Conservation (phyloP, 805 yeast species). For the Groenewaldozyma salmanticensis region DNA sequence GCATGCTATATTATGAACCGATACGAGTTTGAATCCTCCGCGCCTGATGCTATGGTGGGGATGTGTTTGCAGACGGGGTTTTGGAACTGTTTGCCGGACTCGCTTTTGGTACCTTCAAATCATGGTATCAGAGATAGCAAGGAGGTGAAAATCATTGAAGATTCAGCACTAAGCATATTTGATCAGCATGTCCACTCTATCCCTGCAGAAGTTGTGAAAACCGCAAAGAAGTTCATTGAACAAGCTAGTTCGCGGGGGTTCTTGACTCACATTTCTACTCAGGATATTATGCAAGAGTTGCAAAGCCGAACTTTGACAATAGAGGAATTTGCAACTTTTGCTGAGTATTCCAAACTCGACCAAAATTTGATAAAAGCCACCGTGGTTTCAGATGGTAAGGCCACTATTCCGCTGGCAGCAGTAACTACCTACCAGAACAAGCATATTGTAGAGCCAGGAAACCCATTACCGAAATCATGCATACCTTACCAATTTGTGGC, state of each 20-base stretch:
- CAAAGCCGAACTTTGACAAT: constrained; percentile 19
- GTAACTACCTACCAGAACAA: constrained; percentile 20
- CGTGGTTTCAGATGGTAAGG: constrained; percentile 16
- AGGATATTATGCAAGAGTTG: constrained; percentile 24
- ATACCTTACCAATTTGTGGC: constrained; percentile 20
- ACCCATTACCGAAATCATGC: constrained; percentile 26
- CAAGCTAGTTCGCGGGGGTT: constrained; percentile 18
- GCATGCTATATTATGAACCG: constrained; percentile 23
- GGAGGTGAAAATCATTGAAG: constrained; percentile 23
- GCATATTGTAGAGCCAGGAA: constrained; percentile 16
- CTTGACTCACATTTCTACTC: constrained; percentile 17
- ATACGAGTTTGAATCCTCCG: constrained; percentile 25
- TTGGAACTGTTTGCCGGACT: constrained; percentile 24
- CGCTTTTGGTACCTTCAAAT: constrained; percentile 24
- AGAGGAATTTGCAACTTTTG: constrained; percentile 15
- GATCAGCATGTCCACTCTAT: constrained; percentile 22
- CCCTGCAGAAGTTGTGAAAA: constrained; percentile 14
- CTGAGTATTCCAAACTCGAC: constrained; percentile 22
- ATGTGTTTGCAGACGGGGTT: constrained; percentile 27
- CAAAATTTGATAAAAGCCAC: constrained; percentile 15
- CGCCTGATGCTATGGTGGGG: constrained; percentile 30
- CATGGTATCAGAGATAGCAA: constrained; percentile 25
- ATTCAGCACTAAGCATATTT: constrained; percentile 15
- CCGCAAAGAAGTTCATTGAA: constrained; percentile 20
- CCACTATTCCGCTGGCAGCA: constrained; percentile 17